Percentiles rank a stretch among this genome's conserved stretches.
Conservation (phyloP, 2,329 filamentous ascomycete species). For the Clonostachys sp. region DNA sequence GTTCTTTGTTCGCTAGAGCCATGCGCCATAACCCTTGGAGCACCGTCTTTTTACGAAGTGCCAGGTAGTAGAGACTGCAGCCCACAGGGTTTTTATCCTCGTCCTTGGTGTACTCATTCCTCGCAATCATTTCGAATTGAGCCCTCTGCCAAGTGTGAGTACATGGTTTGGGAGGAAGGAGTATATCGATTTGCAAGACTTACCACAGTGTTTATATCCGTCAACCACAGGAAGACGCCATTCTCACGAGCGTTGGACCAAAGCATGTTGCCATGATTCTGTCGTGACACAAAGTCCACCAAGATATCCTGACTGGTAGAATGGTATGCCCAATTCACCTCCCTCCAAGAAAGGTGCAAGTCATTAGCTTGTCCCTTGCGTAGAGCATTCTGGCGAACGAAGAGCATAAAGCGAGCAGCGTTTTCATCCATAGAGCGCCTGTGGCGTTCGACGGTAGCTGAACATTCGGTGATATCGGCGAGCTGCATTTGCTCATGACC, state of each 20-base stretch:
- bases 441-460: slow-evolving; percentile 79
- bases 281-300: slow-evolving; percentile 73
- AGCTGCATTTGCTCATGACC: slow-evolving; percentile 83
- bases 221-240: slow-evolving; percentile 93
- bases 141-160: slow-evolving; percentile 22
- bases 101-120: slow-evolving; percentile 86
- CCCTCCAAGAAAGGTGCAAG: slow-evolving; percentile 67
- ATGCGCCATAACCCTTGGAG: slow-evolving; percentile 93
- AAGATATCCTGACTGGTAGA: slow-evolving; percentile 86
- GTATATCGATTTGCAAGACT: slow-evolving; percentile 19
- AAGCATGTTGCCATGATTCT: slow-evolving; percentile 73
- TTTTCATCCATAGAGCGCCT: slow-evolving; percentile 87
- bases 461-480: slow-evolving; percentile 79
- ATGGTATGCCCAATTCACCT: slow-evolving; percentile 83
- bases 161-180: background rate
- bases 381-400: slow-evolving; percentile 77
- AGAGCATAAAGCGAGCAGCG: slow-evolving; percentile 80
- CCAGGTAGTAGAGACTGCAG: slow-evolving; percentile 88
- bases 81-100: slow-evolving; percentile 87
- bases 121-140: slow-evolving; percentile 86
- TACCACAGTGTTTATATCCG: slow-evolving; percentile 72
- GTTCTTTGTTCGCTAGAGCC: slow-evolving; percentile 84
- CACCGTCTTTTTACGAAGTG: slow-evolving; percentile 84
- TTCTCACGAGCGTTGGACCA: slow-evolving; percentile 85
- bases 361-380: slow-evolving; percentile 61